Evolutionary conservation across 2,329 filamentous ascomycete species (phyloP).

Genomic region (Penicillium sp.): DNA sequence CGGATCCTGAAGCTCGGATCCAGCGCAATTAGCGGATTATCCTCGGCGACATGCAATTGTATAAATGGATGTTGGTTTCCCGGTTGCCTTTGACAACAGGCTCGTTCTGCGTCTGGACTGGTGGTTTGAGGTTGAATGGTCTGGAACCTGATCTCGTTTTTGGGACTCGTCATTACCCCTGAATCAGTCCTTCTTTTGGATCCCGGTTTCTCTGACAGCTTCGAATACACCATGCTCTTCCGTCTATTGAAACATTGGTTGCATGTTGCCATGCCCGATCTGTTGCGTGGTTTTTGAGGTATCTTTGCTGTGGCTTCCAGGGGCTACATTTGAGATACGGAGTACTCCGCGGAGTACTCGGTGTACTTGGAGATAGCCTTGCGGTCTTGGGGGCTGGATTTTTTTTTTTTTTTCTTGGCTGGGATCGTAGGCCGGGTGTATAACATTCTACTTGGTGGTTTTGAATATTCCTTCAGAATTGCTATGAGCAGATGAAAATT

Average conservation of each 20-base stretch:
- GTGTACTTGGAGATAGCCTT: neutral
- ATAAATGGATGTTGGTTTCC: conserved; percentile 6
- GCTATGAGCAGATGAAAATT: neutral
- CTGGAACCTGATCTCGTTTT: conserved; percentile 6
- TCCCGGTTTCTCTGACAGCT: conserved; percentile 5
- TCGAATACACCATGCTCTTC: neutral
- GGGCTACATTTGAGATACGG: neutral
- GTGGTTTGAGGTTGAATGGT: neutral
- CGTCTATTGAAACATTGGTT: neutral
- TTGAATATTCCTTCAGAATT: neutral
- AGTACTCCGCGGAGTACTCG: neutral
- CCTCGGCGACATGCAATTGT: neutral
- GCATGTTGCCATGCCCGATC: neutral
- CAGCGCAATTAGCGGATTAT: conserved; percentile 2
- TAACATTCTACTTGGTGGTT: neutral
- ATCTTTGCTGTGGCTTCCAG: conserved; percentile 1
- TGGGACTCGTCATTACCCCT: conserved; percentile 12
- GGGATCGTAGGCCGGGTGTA: neutral
- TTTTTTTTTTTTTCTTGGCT: neutral
- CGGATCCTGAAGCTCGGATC: conserved; percentile 5
- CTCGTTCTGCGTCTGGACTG: conserved; percentile 1
- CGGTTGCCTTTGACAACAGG: conserved; percentile 15
- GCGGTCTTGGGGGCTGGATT: neutral
- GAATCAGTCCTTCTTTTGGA: conserved; percentile 3
- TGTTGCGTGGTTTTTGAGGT: neutral